phyloP scores from a whole-genome alignment of 768 basidiomycete species.

The Chalciporus sphaerocephalus region DNA sequence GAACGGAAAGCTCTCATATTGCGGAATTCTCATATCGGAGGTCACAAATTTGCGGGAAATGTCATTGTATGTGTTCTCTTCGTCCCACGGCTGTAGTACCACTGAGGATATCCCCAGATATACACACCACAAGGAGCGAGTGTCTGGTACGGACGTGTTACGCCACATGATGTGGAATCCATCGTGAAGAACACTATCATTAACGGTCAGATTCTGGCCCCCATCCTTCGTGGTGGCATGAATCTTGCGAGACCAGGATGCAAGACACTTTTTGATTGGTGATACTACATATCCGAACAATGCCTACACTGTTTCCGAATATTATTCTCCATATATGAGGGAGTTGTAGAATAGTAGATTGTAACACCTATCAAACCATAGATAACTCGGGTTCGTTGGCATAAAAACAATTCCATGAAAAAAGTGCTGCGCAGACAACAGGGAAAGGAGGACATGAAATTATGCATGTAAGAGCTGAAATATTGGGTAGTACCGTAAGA shows the following conservation, averaged over 20 bases:
- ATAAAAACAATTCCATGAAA: slow-evolving; percentile 1
- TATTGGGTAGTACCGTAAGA: slow-evolving; percentile 6
- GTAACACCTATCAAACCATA: slow-evolving; percentile 5
- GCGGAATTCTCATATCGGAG: slow-evolving; percentile 86
- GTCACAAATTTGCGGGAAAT: slow-evolving; percentile 91
- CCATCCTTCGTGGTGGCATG: slow-evolving; percentile 81
- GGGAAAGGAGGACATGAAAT: slow-evolving; percentile 1
- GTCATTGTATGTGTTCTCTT: slow-evolving; percentile 61
- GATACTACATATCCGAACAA: slow-evolving; percentile 7
- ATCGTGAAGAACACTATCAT: slow-evolving; percentile 87
- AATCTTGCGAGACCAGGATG: slow-evolving; percentile 72
- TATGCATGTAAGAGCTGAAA: slow-evolving; percentile 5
- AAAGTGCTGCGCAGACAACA: slow-evolving; percentile 10
- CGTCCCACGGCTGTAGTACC: not conserved
- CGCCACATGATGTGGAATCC: slow-evolving; percentile 81
- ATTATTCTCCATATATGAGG: slow-evolving; percentile 25
- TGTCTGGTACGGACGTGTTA: slow-evolving; percentile 93
- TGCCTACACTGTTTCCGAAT: slow-evolving; percentile 1
- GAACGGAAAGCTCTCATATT: slow-evolving; percentile 77
- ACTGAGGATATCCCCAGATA: slow-evolving; percentile 46
- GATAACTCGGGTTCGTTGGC: slow-evolving; percentile 2
- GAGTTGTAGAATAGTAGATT: slow-evolving; percentile 26
- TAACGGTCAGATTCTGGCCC: slow-evolving; percentile 76
- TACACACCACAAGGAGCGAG: slow-evolving; percentile 81
- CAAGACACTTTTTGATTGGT: slow-evolving; percentile 71